Evolutionary conservation across 2,329 filamentous ascomycete species (phyloP), one percentile per base, ranked within the genome.

Genomic region (Daldinia sp.): DNA sequence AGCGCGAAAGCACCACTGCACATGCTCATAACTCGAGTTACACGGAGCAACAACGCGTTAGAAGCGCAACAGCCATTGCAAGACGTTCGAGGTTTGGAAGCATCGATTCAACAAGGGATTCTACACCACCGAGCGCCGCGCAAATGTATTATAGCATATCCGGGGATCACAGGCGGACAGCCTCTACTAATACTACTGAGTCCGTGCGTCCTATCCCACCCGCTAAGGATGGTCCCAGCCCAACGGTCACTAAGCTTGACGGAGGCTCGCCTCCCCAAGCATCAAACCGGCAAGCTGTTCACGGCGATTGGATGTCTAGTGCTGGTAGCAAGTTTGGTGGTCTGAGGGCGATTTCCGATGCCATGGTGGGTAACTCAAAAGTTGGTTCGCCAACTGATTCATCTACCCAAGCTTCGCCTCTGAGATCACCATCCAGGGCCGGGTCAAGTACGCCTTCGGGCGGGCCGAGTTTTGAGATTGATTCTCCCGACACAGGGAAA

Each of bases 281-380:
- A 5, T 74, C 76, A 30, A 75, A 77, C 19, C 74, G 77, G 34
- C 79, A 81, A 51, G 78, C 77, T n/a, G 74, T 81, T 70, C 76
- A 85, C 74, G 75, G 80, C 34, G 83, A 88, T 71, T 86, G 87
- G 87, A 72, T 89, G 68, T 77, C 85, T 69, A 86, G 85, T 67
- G 81, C 82, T 57, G 78, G 80, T 21, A 76, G 79, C 66, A 81
- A 83, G 65, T 74, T 88, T 19, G 58, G 72, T 43, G 92, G 93
- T n/a, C 83, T 96, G 58, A 85, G 94, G 66, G 90, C 93, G 11
- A 92, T 94, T 55, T 97, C 94, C 3, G 94, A 97, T 73, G 86
- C 84, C n/a, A 81, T 88, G 10, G 81, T 82, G 6, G 81, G 82
- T 5, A 76, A 74, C 35, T 85, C 79, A 34, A 87, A 86, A 70